Evolutionary conservation across 345 rosid genomes (phyloP), one percentile per base, ranked within the genome.

Genomic region (Arabis alpina): DNA sequence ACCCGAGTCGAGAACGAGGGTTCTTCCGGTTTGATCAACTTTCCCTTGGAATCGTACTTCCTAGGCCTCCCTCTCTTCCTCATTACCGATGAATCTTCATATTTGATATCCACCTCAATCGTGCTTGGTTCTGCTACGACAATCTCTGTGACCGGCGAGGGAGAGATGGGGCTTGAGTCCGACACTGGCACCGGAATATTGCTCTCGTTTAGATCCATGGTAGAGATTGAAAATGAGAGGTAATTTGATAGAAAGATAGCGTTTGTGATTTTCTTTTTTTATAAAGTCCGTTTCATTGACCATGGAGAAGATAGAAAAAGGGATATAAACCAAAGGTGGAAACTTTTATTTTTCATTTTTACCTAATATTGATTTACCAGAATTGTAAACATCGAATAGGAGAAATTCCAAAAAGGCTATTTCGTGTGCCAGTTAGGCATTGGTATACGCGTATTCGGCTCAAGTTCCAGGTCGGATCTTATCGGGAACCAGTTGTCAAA

Each of bases 61-160:
- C 80, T 72, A 2, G 92, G 86, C 68, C 87, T 71, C 41, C 84
- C 90, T 68, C 90, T 85, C 61, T 68, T 85, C 70, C 70, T 85
- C 54, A 65, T 80, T 68, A 3, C 14, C 34, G 10, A 4, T 2
- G 27, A 7, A 16, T 16, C 52, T 16, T 5, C 57, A 49, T 10
- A 23, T 3, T 67, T 67, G 54, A 50, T 19, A 4, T 37, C 81
- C 5, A 41, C 49, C 25, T 12, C 43, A 11, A 45, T 39, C 4
- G 51, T 24, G 1, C 51, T 24, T 13, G 67, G 50, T n/a, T 15
- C 41, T 3, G 12, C 27, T 16, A 2, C 16, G 12, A 4, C 5
- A 10, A 30, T 19, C 39, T 13, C 2, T 5, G 16, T 66, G 51
- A 28, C 50, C 13, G 24, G 77, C 9, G 83, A 74, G 11, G 83